Base-by-base conservation (phyloP, 2,329 filamentous ascomycete species). In the Xylaria sp. region DNA sequence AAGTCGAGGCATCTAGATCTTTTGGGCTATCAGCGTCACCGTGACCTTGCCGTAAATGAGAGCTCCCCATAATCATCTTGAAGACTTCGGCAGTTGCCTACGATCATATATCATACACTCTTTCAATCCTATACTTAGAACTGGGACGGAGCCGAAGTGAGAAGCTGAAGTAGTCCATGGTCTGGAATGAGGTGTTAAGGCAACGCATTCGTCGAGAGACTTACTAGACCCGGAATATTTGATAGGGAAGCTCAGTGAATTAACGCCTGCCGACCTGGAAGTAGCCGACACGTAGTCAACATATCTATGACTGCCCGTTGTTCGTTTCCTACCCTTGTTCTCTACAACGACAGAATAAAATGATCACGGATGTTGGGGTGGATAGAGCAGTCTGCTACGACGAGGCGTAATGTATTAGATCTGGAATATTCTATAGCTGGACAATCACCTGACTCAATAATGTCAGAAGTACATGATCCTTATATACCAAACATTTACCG, bases 51-150 rank as follows among this genome's bases (percentile, higher is more conserved):
- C 75, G 25, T 15, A 76, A 66, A 52, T 73, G 70, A 57, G 39
- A 62, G 39, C 71, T 73, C 73, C 74, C 75, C 48, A 25, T 23
- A 63, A 23, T 59, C 73, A 73, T 75, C 13, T 70, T 72, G 23
- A 41, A n/a, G 57, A 9, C 1, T 20, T 48, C 20, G n/a, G 20
- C 10, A 48, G 7, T 48, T 48, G 9, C 2, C 2, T 23, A 48
- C 10, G 46, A 8, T 48, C n/a, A 7, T 10, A 23, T 8, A 48
- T 48, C 20, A 23, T n/a, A 15, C 6, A 20, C 18, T 46, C 18
- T 46, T 46, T 20, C 18, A 5, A n/a, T 18, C 18, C 18, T 8
- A n/a, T 46, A 15, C 18, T 46, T 5, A 2, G 7, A 20, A 9
- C 44, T 20, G 44, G n/a, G 15, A 8, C 1, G 7, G 44, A 20